Base-by-base conservation (phyloP, 331 rosid genomes). In the Ulmus americana region DNA sequence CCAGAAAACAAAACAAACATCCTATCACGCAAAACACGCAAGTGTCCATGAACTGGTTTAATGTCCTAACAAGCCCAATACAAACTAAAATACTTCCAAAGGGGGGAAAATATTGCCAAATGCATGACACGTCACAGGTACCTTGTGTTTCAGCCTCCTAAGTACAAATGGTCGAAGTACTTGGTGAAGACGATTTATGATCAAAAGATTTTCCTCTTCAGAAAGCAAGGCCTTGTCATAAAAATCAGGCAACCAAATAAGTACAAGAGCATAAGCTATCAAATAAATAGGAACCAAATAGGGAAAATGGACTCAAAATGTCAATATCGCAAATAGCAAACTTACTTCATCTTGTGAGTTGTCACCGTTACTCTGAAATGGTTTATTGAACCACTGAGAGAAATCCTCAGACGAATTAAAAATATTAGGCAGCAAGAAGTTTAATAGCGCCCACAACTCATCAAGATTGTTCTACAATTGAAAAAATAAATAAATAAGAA, bases 361-460 rank as follows among this genome's bases (percentile, higher is more conserved):
- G 82, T 95, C 99, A 76, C 92, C 97, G 69, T 83, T 69, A 75
- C 97, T 81, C 91, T 87, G 77, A 84, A 95, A 95, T 64, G 99
- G 99, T 76, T 95, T 90, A 75, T 95, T 95, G 86, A 95, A 95
- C 99, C 99, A 95, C 72, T 95, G 97, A 75, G 99, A 95, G 64
- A 95, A 95, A 76, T 95, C 99, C 62, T 84, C 97, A 0, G 99
- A 90, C 45, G 99, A 95, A 76, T 90, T 95, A 76, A 95, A 95
- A 61, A 95, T 90, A 81, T 90, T 95, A 2, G 99, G 99, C 79
- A 95, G 81, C 87, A 95, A 86, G 83, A 95, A 95, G 79, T 95
- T 95, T 61, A 95, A 91, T 12, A 95, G 83, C 12, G 99, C 99
- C 99, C 99, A 90, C 46, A 95, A 79, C 76, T 95, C 99, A 74